A percentile compares a stretch with the other conserved stretches of the same genome.
These are phyloP conservation scores for Leptographium procerum DNA, from an alignment of 2,329 filamentous ascomycete species.

Conservation along the genomic window DNA sequence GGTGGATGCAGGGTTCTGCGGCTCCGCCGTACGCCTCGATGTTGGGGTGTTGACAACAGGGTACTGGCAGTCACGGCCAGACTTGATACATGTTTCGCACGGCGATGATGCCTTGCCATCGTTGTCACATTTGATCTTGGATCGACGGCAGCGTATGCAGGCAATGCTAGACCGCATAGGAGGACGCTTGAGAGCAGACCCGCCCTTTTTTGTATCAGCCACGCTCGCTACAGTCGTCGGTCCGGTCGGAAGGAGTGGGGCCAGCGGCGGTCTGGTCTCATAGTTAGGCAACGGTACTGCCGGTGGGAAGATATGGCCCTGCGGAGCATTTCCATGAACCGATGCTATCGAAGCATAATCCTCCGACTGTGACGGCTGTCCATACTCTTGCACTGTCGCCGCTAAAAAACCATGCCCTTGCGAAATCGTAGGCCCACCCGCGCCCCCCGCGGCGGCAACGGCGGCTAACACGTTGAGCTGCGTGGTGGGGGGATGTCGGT, in stretches of 20 bases:
- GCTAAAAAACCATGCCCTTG: not conserved
- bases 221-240: constrained; percentile 17
- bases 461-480: not conserved
- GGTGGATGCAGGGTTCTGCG: not conserved
- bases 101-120: constrained; percentile 52
- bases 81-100: constrained; percentile 64
- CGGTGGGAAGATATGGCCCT: not conserved
- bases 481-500: not conserved
- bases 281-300: not conserved
- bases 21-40: not conserved
- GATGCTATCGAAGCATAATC: not conserved
- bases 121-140: constrained; percentile 84
- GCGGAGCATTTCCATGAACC: not conserved
- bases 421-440: not conserved
- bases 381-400: not conserved
- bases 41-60: constrained; percentile 25
- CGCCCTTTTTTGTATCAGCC: constrained; percentile 28
- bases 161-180: constrained; percentile 70
- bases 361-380: not conserved
- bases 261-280: not conserved
- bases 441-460: not conserved
- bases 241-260: not conserved
- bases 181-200: constrained; percentile 23
- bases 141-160: constrained; percentile 62
- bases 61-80: constrained; percentile 62